These are phyloP conservation scores for Anethum foeniculum DNA, from an alignment of 140 eudicot genomes.

Conservation along the genomic window DNA sequence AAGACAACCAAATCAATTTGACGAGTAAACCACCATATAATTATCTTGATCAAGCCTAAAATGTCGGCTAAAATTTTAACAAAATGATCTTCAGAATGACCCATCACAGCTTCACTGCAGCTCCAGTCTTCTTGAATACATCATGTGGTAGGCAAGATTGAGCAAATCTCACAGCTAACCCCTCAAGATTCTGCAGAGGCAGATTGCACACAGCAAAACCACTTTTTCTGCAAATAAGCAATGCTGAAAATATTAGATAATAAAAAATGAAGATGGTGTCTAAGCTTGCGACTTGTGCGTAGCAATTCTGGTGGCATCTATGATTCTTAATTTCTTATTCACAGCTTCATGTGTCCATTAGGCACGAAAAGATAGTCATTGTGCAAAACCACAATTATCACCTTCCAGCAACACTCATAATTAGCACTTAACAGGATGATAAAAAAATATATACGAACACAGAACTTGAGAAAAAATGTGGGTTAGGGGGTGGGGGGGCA, in stretches of 20 bases:
- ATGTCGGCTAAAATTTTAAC: background rate
- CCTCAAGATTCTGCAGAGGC: slow-evolving; percentile 20
- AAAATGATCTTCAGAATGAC: slow-evolving; percentile 13
- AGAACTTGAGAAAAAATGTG: background rate
- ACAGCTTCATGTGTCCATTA: background rate
- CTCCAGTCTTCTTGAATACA: slow-evolving; percentile 25
- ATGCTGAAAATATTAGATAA: background rate
- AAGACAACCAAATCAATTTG: background rate
- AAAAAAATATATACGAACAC: background rate
- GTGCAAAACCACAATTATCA: background rate
- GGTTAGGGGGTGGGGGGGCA: too few species aligned
- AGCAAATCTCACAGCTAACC: slow-evolving; percentile 1
- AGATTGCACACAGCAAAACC: slow-evolving; percentile 28
- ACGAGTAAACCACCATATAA: slow-evolving; percentile 1
- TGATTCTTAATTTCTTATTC: background rate
- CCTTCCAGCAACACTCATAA: background rate
- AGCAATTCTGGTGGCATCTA: background rate
- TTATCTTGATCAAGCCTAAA: background rate
- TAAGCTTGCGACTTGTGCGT: background rate
- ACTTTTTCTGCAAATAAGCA: slow-evolving; percentile 19
- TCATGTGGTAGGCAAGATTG: background rate
- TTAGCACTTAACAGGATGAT: background rate
- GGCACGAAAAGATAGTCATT: background rate
- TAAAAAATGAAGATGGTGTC: background rate
- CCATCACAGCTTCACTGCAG: slow-evolving; percentile 22